Evolutionary conservation across 2,329 filamentous ascomycete species (phyloP), one percentile per base, ranked within the genome.

Genomic region (Penicillium glabrum): DNA sequence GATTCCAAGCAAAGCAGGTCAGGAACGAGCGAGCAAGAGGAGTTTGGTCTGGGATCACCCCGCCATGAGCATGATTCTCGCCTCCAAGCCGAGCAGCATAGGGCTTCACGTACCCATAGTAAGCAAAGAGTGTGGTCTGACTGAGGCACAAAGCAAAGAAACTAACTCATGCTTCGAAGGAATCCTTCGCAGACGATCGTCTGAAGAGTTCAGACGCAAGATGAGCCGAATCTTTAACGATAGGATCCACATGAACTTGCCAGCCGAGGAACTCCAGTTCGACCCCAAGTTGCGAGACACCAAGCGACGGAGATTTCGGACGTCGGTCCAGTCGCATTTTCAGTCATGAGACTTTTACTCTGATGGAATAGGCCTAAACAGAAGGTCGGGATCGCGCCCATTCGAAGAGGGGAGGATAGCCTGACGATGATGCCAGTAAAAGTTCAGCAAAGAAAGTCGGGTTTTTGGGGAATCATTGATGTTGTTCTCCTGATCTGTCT

Each of bases 151-250:
- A 19, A 39, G 5, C 13, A 55, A 29, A 33, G 39, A 33, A 23
- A 27, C 27, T 55, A 51, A 51, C 53, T 37, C 21, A 44, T 50
- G n/a, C 16, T 19, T 23, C 23, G 19, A 23, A 56, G 43, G 26
- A 35, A 29, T 57, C 31, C 60, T 59, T 53, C 67, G 66, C 37
- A 59, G 60, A 37, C 68, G 64, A 41, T 72, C 70, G 16, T 72
- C 70, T 0, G 70, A 72, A 50, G 68, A 70, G 43, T 70, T 72
- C 33, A 67, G 69, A 57, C 69, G 69, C 46, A 66, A 57, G 37
- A 67, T 72, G 53, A 73, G 70, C 61, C 63, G 62, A 48, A 63
- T 73, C 3, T 70, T 73, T 50, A 71, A 72, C 48, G 70, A 73
- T 14, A 69, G 60, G 46, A 59, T 70, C 23, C 64, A 64, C 26